Evolutionary conservation across 345 rosid species (phyloP).

Genomic region (Corymbia maculata): DNA sequence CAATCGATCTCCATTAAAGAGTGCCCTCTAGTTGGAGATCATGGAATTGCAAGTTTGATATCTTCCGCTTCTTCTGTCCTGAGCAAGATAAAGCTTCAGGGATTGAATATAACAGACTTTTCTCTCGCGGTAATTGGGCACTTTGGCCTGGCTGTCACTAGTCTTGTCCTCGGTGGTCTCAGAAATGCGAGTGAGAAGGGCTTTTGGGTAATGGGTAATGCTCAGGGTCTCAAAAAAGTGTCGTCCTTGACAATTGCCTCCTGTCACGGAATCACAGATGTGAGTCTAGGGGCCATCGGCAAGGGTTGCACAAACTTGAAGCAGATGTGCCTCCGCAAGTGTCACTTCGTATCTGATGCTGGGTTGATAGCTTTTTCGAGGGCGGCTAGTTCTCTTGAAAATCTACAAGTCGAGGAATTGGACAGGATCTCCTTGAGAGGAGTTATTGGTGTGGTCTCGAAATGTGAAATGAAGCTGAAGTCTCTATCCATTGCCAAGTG

Average conservation of each 20-base stretch:
- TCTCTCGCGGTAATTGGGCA: constrained; percentile 73
- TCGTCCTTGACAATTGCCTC: constrained; percentile 37
- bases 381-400: constrained; percentile 55
- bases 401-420: constrained; percentile 58
- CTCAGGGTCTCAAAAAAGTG: constrained; percentile 47
- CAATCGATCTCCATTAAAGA: constrained; percentile 52
- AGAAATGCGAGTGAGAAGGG: constrained; percentile 59
- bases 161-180: constrained; percentile 36
- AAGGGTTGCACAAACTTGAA: constrained; percentile 44
- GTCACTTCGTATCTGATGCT: constrained; percentile 47
- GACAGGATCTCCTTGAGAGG: constrained; percentile 44
- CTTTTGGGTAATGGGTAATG: constrained; percentile 85
- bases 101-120: constrained; percentile 60
- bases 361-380: constrained; percentile 46
- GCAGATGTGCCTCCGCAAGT: constrained; percentile 60
- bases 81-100: constrained; percentile 55
- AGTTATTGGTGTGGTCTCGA: constrained; percentile 32
- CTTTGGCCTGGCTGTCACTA: constrained; percentile 45
- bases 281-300: constrained; percentile 53
- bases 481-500: constrained; percentile 47
- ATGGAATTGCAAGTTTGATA: constrained; percentile 47
- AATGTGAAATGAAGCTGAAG: constrained; percentile 39
- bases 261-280: constrained; percentile 55
- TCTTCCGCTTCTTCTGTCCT: constrained; percentile 38
- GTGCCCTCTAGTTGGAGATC: constrained; percentile 70